Percentiles rank a stretch among this genome's conserved stretches.
These are phyloP conservation scores for Aristolochia contorta DNA, from an alignment of 164 flowering plant genomes.

Conservation along the genomic window DNA sequence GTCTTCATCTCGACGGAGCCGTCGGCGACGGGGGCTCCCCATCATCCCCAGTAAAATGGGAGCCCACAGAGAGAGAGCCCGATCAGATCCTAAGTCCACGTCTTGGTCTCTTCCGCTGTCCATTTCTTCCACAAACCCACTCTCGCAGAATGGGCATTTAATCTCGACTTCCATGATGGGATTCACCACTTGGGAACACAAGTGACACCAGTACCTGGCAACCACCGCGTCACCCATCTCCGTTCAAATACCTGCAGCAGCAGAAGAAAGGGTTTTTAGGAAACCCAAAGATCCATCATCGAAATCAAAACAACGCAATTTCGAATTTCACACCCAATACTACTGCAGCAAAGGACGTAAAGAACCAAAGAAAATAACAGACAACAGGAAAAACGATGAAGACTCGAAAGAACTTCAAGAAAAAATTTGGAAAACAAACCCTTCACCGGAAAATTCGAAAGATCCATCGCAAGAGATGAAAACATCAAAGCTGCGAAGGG, in stretches of 20 bases:
- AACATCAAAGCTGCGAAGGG: no score
- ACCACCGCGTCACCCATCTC: constrained; percentile 25
- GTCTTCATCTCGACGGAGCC: constrained; percentile 20
- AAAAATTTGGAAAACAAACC: no score
- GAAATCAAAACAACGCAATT: neutral
- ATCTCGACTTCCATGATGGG: constrained; percentile 61
- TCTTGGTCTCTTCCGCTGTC: constrained; percentile 12
- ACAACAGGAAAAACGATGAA: no score
- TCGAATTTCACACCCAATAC: no score
- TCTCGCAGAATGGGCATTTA: constrained; percentile 63
- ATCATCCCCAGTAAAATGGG: constrained; percentile 79
- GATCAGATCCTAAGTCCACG: constrained; percentile 34
- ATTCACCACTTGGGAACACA: constrained; percentile 55
- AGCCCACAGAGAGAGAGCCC: constrained; percentile 72
- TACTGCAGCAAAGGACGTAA: no score
- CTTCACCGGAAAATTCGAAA: no score
- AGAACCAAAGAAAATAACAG: no score
- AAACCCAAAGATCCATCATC: constrained; percentile 3
- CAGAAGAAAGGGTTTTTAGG: neutral
- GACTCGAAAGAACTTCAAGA: no score
- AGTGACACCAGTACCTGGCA: constrained; percentile 68
- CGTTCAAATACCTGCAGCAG: neutral
- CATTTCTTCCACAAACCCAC: constrained; percentile 77
- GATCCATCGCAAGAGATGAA: no score
- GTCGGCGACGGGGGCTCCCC: constrained; percentile 37